Conservation (phyloP, 192 early-diverging fungal species). For the Cetraspora pellucida region DNA sequence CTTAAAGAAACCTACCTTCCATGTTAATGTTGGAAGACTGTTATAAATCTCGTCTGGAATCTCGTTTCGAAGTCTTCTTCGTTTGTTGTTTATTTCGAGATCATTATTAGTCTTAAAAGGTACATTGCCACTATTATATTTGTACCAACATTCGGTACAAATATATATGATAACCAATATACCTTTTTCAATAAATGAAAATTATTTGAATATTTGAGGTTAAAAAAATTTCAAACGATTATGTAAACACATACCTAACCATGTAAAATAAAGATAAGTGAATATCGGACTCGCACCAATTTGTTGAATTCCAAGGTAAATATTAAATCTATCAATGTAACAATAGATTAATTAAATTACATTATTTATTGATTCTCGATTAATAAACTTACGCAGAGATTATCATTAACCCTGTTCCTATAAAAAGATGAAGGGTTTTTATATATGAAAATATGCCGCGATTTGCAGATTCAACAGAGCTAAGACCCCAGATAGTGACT, state of each 20-base stretch:
- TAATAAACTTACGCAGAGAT: neutral
- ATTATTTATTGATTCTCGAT: neutral
- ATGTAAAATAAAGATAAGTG: neutral
- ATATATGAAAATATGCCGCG: constrained; percentile 17
- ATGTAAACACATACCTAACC: neutral
- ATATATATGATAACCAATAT: neutral
- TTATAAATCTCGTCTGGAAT: neutral
- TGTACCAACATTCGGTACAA: neutral
- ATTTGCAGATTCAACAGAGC: constrained; percentile 20
- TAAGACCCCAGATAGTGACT: neutral
- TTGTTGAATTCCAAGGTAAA: constrained; percentile 7
- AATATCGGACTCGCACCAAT: too few relatives aligned
- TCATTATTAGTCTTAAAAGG: neutral
- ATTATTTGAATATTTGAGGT: neutral
- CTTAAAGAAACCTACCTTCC: neutral
- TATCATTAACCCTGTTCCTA: constrained; percentile 5
- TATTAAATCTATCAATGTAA: neutral
- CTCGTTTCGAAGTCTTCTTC: neutral
- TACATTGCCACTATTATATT: neutral
- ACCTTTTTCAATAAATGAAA: neutral
- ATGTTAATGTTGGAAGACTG: neutral
- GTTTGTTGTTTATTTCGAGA: neutral
- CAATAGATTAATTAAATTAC: neutral
- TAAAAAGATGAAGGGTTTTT: neutral
- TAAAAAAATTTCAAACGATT: too few relatives aligned